Base-by-base conservation (phyloP, 2,329 filamentous ascomycete genomes). In the Nemania diffusa region DNA sequence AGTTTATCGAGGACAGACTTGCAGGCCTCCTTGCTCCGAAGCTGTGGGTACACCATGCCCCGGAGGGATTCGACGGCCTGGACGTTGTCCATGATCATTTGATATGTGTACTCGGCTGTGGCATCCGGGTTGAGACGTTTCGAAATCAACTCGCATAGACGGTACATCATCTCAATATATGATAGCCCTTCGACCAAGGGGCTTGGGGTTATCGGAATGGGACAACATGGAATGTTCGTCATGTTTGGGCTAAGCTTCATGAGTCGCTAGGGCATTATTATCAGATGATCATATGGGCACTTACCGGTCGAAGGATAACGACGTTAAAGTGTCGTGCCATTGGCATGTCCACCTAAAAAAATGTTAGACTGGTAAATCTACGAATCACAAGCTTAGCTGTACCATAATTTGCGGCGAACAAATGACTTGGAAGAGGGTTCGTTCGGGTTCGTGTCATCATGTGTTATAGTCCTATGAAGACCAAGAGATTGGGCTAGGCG, bases 261-360 rank as follows among this genome's bases (percentile, higher is more conserved):
- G 13, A 53, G 69, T 71, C 53, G 55, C n/a, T n/a, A 52, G 29
- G 9, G 40, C 57, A 55, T 58, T 40, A 0, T 26, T 40, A 13
- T 29, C 7, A 37, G 26, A 26, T 22, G n/a, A 1, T 57, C 17
- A 9, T 26, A 27, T 15, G 17, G 5, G 1, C 9, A 64, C 78
- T 71, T 78, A 87, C 84, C 88, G 82, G 72, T 91, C 88, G 74
- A 91, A 91, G 0, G 88, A 90, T 1, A 91, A 78, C 0, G 88
- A 91, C 0, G 88, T 89, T 22, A 91, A 79, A 5, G 87, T 90
- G 64, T 91, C 88, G 70, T 91, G 88, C 88, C 88, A 91, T 9
- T 89, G 83, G 71, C 87, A 88, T 4, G 87, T 89, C 88, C 88
- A 87, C 78, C 80, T 81, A 67, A 22, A 53, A 27, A 15, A 40